These are phyloP conservation scores for Fonsecaea erecta DNA, from an alignment of 2,329 filamentous ascomycete species.

Conservation along the genomic window DNA sequence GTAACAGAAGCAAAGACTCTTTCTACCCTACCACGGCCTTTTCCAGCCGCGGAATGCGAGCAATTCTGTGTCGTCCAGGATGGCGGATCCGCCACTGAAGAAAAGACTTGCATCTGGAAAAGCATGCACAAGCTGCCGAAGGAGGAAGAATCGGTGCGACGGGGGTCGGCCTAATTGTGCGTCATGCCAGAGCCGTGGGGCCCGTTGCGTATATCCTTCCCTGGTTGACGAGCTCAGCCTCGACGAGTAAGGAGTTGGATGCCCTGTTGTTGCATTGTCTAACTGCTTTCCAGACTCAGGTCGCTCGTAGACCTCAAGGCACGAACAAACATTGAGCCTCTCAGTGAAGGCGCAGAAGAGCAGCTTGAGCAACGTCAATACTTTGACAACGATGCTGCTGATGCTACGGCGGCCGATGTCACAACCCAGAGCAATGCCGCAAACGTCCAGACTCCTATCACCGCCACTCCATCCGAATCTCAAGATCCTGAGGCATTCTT, in stretches of 20 bases:
- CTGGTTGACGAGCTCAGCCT: slow-evolving; percentile 6
- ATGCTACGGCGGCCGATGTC: neutral
- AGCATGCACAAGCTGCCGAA: slow-evolving; percentile 11
- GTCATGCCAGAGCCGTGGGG: neutral
- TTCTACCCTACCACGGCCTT: neutral
- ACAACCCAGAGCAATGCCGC: neutral
- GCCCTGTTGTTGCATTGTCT: neutral
- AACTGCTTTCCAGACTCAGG: neutral
- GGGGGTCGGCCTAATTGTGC: neutral
- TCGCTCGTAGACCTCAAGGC: neutral
- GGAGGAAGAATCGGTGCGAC: slow-evolving; percentile 12
- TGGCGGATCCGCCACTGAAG: slow-evolving; percentile 5
- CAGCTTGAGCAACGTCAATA: neutral
- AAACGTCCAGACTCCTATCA: neutral
- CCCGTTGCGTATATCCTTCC: neutral
- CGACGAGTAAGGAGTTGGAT: neutral
- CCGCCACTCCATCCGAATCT: neutral
- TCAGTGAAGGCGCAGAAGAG: neutral
- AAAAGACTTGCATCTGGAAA: slow-evolving; percentile 9
- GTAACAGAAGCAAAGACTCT: neutral
- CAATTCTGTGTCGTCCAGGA: neutral
- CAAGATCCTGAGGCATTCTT: slow-evolving; percentile 4
- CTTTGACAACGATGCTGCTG: neutral
- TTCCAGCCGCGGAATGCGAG: neutral
- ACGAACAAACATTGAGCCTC: neutral